phyloP scores from a whole-genome alignment of 1,284 basidiomycete genomes.

The Ganoderma meredithae region DNA sequence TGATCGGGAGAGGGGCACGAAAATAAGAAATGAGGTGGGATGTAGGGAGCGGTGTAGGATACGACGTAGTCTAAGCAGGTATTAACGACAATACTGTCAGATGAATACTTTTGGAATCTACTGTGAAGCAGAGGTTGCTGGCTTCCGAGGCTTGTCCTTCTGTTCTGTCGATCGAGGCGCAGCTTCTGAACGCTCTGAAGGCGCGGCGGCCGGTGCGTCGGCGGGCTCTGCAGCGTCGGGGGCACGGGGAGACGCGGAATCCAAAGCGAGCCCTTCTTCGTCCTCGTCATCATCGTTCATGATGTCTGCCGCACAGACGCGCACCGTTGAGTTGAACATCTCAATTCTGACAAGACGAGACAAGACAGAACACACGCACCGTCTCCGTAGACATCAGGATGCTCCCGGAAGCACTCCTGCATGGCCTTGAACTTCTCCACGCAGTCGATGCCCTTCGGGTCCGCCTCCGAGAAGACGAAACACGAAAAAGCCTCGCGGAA shows the following conservation, averaged over 20 bases:
- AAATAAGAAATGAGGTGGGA: not conserved
- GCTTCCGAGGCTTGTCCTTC: conserved; percentile 24
- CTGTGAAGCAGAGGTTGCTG: conserved; percentile 17
- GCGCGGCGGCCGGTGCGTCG: conserved; percentile 15
- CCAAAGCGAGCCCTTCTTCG: conserved; percentile 23
- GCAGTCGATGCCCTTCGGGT: conserved; percentile 98
- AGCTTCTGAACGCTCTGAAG: conserved; percentile 16
- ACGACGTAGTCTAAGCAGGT: conserved; percentile 12
- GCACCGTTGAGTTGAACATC: not conserved
- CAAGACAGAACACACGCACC: conserved; percentile 58
- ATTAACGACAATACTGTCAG: conserved; percentile 26
- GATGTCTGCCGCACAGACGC: conserved; percentile 32
- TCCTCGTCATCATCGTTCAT: conserved; percentile 41
- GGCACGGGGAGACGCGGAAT: conserved; percentile 5
- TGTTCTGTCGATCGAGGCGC: conserved; percentile 11
- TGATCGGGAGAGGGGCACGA: not conserved
- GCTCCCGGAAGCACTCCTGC: conserved; percentile 97
- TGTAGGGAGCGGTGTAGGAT: conserved; percentile 10
- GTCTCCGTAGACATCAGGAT: conserved; percentile 95
- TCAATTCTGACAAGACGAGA: not conserved
- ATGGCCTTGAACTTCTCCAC: conserved; percentile 98
- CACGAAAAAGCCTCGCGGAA: conserved; percentile 98
- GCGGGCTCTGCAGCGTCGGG: conserved; percentile 21
- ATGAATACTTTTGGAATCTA: conserved; percentile 30
- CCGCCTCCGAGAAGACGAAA: conserved; percentile 93